Conservation (phyloP, 257 asterid species). For the Solanum corneliomulleri region DNA sequence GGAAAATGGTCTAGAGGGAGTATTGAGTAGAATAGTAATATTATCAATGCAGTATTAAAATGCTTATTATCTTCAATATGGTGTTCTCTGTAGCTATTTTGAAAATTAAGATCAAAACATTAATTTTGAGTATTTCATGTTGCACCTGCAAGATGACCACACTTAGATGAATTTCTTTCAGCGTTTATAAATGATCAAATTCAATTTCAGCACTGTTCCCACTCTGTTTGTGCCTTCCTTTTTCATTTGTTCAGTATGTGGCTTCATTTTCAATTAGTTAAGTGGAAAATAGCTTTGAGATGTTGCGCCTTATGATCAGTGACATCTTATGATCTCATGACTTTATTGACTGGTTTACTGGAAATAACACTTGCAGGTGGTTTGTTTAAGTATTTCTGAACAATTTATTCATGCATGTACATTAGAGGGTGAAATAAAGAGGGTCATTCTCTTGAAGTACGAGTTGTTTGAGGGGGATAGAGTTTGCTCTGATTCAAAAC, state of each 20-base stretch:
- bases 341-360: background rate
- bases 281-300: background rate
- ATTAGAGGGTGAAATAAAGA: background rate
- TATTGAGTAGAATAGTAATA: background rate
- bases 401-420: background rate
- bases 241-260: background rate
- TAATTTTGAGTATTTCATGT: background rate
- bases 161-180: background rate
- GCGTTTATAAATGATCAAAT: background rate
- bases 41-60: background rate
- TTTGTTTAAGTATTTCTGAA: background rate
- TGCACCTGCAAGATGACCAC: background rate
- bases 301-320: background rate
- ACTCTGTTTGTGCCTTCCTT: background rate
- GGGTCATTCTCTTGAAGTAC: background rate
- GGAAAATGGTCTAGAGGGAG: background rate
- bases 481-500: background rate
- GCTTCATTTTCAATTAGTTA: background rate
- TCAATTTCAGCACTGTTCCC: background rate
- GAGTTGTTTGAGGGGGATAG: background rate
- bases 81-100: background rate
- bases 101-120: background rate
- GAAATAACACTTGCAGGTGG: background rate
- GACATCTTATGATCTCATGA: background rate
- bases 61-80: background rate